Percentiles rank a stretch among this genome's conserved stretches.
These are phyloP conservation scores for Butyriboletus loyo DNA, from an alignment of 768 basidiomycete species.

Conservation along the genomic window DNA sequence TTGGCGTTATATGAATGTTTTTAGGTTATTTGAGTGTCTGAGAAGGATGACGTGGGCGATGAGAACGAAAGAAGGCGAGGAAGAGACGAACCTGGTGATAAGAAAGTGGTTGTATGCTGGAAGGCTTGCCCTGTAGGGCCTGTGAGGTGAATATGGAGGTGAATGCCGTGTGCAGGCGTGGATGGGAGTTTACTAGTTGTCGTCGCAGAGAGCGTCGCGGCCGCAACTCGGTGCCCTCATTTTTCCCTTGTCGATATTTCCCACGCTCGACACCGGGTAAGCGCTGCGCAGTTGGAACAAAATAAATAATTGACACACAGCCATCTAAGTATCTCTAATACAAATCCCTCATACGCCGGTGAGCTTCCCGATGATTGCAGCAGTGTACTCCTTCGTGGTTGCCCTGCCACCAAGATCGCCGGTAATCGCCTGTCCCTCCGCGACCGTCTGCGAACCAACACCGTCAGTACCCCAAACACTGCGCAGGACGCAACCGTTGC, in stretches of 20 bases:
- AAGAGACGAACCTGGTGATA: constrained; percentile 43
- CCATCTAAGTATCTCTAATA: constrained; percentile 14
- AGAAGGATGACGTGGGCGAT: constrained; percentile 15
- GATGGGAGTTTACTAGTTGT: constrained; percentile 43
- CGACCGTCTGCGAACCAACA: constrained; percentile 70
- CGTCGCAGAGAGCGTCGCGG: constrained; percentile 33
- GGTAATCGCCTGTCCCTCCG: constrained; percentile 93
- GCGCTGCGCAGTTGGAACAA: constrained; percentile 10
- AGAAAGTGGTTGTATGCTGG: constrained; percentile 41
- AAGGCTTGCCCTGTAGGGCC: constrained; percentile 89
- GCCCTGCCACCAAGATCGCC: constrained; percentile 95
- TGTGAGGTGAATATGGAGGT: constrained; percentile 64
- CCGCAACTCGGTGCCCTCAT: neutral
- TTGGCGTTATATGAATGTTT: constrained; percentile 39
- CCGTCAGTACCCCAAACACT: constrained; percentile 2
- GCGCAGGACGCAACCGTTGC: constrained; percentile 28
- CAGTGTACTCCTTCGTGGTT: constrained; percentile 84
- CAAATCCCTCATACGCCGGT: constrained; percentile 20
- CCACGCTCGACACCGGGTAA: constrained; percentile 21
- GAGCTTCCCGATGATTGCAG: constrained; percentile 80
- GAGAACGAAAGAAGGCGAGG: constrained; percentile 7
- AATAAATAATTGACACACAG: constrained; percentile 3
- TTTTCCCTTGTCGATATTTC: constrained; percentile 23
- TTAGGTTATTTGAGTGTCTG: constrained; percentile 45
- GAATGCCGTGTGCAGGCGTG: constrained; percentile 55